Evolutionary conservation across 2,329 filamentous ascomycete genomes (phyloP).

Genomic region (Aspergillus fumigatiaffinis): DNA sequence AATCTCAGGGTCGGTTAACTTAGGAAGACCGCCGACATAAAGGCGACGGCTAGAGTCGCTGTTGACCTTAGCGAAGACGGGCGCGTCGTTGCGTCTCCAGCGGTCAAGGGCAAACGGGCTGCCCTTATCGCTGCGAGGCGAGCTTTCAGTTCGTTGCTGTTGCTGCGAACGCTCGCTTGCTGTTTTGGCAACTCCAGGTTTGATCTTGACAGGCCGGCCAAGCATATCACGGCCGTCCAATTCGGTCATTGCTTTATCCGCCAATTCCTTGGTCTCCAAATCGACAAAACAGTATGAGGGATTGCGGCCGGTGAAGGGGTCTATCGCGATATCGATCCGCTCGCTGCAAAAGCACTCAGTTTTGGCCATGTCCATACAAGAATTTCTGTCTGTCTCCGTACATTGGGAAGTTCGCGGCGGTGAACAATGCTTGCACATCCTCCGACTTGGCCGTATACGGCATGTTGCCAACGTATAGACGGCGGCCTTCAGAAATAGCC

Average conservation of each 20-base stretch:
- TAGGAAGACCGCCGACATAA: constrained; percentile 47
- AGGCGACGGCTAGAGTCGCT: constrained; percentile 41
- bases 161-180: constrained; percentile 27
- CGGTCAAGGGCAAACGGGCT: constrained; percentile 35
- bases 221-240: constrained; percentile 54
- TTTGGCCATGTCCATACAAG: constrained; percentile 5
- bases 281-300: constrained; percentile 74
- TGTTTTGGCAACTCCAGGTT: constrained; percentile 59
- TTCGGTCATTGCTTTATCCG: constrained; percentile 54
- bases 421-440: constrained; percentile 49
- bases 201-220: constrained; percentile 60
- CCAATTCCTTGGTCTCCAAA: constrained; percentile 54
- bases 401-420: constrained; percentile 35
- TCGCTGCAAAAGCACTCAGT: constrained; percentile 38
- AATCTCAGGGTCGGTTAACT: constrained; percentile 39
- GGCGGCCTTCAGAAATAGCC: constrained; percentile 39
- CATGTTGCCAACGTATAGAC: constrained; percentile 54
- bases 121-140: constrained; percentile 18
- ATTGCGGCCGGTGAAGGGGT: constrained; percentile 65
- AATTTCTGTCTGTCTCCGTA: constrained; percentile 18
- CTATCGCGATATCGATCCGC: constrained; percentile 65
- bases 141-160: constrained; percentile 11
- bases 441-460: constrained; percentile 51
- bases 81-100: constrained; percentile 41
- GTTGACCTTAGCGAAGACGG: constrained; percentile 30